Conservation (phyloP, 768 basidiomycete genomes). For the Paxillus ammoniavirescens region DNA sequence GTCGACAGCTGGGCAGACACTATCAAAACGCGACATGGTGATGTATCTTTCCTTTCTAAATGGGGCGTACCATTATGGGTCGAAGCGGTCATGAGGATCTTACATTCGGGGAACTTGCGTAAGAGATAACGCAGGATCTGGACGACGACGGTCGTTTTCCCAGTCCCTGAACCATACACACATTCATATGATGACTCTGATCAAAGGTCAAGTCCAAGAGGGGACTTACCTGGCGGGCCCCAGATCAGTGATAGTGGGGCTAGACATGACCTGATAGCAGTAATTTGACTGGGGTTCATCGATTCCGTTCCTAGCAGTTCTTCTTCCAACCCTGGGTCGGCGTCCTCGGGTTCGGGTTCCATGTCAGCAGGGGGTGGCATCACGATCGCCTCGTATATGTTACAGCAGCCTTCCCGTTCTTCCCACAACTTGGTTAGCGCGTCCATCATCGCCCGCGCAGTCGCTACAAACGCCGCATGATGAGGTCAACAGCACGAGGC, state of each 20-base stretch:
- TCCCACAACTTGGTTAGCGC: constrained; percentile 48
- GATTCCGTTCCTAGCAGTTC: constrained; percentile 12
- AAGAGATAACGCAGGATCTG: constrained; percentile 51
- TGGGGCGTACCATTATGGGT: constrained; percentile 56
- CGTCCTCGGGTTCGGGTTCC: constrained; percentile 5
- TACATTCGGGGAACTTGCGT: constrained; percentile 32
- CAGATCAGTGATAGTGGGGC: constrained; percentile 57
- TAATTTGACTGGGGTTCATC: constrained; percentile 56
- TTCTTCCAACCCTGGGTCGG: constrained; percentile 5
- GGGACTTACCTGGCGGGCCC: constrained; percentile 59
- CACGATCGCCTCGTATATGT: constrained; percentile 49
- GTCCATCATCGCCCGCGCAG: constrained; percentile 64
- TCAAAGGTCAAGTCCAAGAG: not conserved
- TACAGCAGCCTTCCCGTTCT: constrained; percentile 45
- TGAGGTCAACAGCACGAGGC: constrained; percentile 2
- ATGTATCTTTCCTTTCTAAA: not conserved
- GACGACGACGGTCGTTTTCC: constrained; percentile 70
- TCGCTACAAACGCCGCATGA: constrained; percentile 38
- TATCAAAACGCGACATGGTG: not conserved
- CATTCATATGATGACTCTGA: not conserved
- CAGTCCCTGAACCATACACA: constrained; percentile 46
- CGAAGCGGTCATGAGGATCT: constrained; percentile 69
- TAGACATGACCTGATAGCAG: constrained; percentile 46
- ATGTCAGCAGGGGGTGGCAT: constrained; percentile 22
- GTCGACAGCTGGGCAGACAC: constrained; percentile 53